A percentile compares a stretch with the other conserved stretches of the same genome.
Evolutionary conservation across 2,329 filamentous ascomycete genomes (phyloP).

Genomic region (Aspergillus latus): DNA sequence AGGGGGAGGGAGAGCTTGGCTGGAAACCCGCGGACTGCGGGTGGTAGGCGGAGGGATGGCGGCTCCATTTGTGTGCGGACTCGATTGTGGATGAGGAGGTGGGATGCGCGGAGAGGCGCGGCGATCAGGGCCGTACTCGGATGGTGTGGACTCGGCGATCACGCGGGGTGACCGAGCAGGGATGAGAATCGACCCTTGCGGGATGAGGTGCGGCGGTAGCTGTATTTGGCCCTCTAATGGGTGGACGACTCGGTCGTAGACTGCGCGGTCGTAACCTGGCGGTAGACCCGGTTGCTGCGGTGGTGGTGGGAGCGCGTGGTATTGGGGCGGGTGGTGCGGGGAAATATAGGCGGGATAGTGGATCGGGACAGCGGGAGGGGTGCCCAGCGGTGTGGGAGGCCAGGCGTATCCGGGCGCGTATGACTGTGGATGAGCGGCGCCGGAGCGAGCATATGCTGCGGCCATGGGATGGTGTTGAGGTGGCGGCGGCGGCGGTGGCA

Average conservation of each 20-base stretch:
- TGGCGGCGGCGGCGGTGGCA: slow-evolving; percentile 5
- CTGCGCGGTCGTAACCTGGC: slow-evolving; percentile 35
- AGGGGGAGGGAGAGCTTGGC: slow-evolving; percentile 26
- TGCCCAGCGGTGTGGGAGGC: slow-evolving; percentile 46
- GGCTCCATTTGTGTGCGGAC: slow-evolving; percentile 24
- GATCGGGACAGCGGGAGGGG: slow-evolving; percentile 40
- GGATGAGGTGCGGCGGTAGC: slow-evolving; percentile 19
- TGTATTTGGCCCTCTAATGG: slow-evolving; percentile 31
- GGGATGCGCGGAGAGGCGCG: slow-evolving; percentile 37
- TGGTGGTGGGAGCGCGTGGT: slow-evolving; percentile 30
- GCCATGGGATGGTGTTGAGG: slow-evolving; percentile 52
- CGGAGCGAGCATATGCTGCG: slow-evolving; percentile 54
- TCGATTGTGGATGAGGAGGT: slow-evolving; percentile 24
- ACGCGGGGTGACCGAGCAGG: slow-evolving; percentile 30
- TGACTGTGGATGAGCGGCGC: slow-evolving; percentile 39
- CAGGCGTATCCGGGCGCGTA: slow-evolving; percentile 46
- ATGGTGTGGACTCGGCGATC: slow-evolving; percentile 31
- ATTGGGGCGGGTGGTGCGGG: slow-evolving; percentile 34
- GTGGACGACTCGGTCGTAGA: slow-evolving; percentile 37
- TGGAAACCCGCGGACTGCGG: slow-evolving; percentile 30
- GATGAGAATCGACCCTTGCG: slow-evolving; percentile 22
- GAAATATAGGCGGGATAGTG: slow-evolving; percentile 42
- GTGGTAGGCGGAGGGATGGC: slow-evolving; percentile 1
- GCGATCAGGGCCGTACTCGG: slow-evolving; percentile 33
- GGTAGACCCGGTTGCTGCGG: slow-evolving; percentile 27